These are phyloP conservation scores for Papilionanthe hybrid DNA, from an alignment of 116 monocot species.

Conservation along the genomic window DNA sequence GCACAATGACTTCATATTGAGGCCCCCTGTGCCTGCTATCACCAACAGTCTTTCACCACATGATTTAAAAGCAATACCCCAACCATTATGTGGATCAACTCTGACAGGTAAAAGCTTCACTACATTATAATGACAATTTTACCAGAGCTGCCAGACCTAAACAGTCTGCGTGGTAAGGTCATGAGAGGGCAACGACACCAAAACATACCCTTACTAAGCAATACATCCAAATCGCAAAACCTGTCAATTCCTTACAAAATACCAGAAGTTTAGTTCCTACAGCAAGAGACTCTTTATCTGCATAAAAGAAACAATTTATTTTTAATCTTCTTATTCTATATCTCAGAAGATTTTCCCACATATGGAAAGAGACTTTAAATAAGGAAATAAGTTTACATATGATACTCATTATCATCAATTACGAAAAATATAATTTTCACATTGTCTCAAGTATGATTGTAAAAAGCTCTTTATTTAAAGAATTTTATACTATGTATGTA, in stretches of 20 bases:
- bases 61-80: conserved; percentile 88
- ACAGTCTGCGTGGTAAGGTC: conserved; percentile 71
- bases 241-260: conserved; percentile 67
- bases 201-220: conserved; percentile 35
- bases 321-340: too few relatives aligned
- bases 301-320: conserved; percentile 50
- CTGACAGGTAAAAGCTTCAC: conserved; percentile 63
- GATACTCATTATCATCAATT: too few relatives aligned
- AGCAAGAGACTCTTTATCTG: conserved; percentile 87
- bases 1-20: conserved; percentile 58
- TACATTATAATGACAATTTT: conserved; percentile 65
- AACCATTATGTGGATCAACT: conserved; percentile 73
- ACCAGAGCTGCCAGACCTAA: conserved; percentile 66
- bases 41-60: conserved; percentile 67
- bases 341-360: too few relatives aligned
- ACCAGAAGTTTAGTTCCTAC: conserved; percentile 83
- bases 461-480: too few relatives aligned
- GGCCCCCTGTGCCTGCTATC: conserved; percentile 59
- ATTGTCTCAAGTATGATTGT: too few relatives aligned
- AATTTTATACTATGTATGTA: too few relatives aligned
- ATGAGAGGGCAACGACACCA: conserved; percentile 65
- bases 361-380: too few relatives aligned
- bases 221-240: conserved; percentile 79
- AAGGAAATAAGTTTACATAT: too few relatives aligned
- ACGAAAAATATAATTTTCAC: too few relatives aligned